Percentiles rank a stretch among this genome's conserved stretches.
phyloP scores from a whole-genome alignment of 1,284 basidiomycete genomes.

The Schizophyllum amplum region DNA sequence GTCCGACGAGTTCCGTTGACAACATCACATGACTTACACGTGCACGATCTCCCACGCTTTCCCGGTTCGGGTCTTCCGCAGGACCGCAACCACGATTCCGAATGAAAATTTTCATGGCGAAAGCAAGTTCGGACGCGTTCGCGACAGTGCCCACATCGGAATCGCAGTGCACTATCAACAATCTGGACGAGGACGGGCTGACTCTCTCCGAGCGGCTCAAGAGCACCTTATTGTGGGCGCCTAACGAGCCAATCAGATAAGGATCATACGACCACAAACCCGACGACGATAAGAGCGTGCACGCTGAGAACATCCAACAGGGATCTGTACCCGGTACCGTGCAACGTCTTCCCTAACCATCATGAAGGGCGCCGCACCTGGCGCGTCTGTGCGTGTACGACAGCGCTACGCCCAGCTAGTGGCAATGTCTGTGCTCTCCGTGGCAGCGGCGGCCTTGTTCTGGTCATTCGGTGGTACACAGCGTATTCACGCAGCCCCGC shows the following conservation, averaged over 20 bases:
- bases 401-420: neutral
- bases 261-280: neutral
- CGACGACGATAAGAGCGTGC: neutral
- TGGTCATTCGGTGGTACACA: neutral
- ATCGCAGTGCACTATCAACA: no score
- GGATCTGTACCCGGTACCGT: neutral
- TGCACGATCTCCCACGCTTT: no score
- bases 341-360: neutral
- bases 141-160: no score
- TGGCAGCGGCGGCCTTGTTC: neutral
- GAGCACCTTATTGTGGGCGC: neutral
- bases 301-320: no score
- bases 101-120: no score
- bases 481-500: no score
- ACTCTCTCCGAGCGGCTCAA: neutral
- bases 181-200: neutral
- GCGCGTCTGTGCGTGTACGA: neutral
- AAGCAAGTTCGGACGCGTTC: no score
- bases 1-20: no score
- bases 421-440: neutral
- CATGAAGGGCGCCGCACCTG: neutral
- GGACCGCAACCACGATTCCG: no score
- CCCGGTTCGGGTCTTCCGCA: no score
- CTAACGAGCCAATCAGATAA: neutral
- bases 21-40: no score